Base-by-base conservation (phyloP, 2,329 filamentous ascomycete genomes). In the Zymoseptoria passerinii region DNA sequence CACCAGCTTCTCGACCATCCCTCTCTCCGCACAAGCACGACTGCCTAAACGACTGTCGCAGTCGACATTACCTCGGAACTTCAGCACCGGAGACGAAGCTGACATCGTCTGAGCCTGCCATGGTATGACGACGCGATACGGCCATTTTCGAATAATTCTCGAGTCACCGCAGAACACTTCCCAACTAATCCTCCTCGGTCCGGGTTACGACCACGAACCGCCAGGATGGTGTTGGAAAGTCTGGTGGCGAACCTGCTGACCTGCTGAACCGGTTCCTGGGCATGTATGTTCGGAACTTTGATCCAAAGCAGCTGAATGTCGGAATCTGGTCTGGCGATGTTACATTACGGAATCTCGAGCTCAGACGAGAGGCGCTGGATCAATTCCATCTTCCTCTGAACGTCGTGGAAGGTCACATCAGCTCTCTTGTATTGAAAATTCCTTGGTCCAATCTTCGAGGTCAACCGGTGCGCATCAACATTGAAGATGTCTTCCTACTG, bases 231-330 rank as follows among this genome's bases (percentile, higher is more conserved):
- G 60, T 85, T 99, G 78, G 94, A 99, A 83, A 90, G 92, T 67
- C 82, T 99, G 68, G 94, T 97, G 64, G 91, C 94, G 69, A 95
- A 92, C 77, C 82, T 99, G 80, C 87, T 99, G 69, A 92, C 77
- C 82, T 99, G 80, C 87, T 99, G 69, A 99, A 99, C 80, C 89
- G 95, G 80, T 97, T 99, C 77, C 79, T 99, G 84, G 95, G 94
- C 82, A 96, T 97, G 88, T 99, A 99, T 76, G 92, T 99, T 76
- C 92, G 95, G 82, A 97, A 99, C 77, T 99, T 99, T 74, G 94
- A 99, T 75, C 90, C 94, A 56, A 88, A 90, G 70, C 94, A 99
- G 79, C 83, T 99, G 65, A 99, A 99, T 73, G 92, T 99, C 63
- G 94, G 95, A 63, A 99, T 99, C 70, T 99, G 92, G 94, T 95